Percentiles rank a stretch among this genome's conserved stretches.
phyloP scores from a whole-genome alignment of 345 rosid genomes.

The Physaria fendleri region DNA sequence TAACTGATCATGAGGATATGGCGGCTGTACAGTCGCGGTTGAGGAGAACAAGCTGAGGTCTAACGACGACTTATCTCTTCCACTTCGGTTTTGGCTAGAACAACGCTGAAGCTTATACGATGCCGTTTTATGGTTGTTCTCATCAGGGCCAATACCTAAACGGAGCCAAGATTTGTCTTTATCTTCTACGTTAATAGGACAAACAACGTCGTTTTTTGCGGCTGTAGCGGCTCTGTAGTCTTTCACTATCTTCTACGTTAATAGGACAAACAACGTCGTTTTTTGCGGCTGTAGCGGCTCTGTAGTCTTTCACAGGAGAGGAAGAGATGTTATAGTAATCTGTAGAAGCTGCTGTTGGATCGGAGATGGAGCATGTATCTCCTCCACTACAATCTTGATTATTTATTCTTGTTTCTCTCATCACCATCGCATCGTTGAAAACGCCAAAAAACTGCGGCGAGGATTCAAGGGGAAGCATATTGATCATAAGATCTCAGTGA shows the following conservation, averaged over 20 bases:
- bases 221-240: slow-evolving; percentile 16
- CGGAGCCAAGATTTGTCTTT: slow-evolving; percentile 70
- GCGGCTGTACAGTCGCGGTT: slow-evolving; percentile 10
- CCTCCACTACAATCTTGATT: slow-evolving; percentile 34
- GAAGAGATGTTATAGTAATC: slow-evolving; percentile 24
- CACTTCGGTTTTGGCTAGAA: slow-evolving; percentile 30
- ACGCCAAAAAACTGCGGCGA: slow-evolving; percentile 27
- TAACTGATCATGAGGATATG: slow-evolving; percentile 23
- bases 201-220: slow-evolving; percentile 10
- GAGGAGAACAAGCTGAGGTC: slow-evolving; percentile 69
- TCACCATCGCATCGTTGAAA: slow-evolving; percentile 16
- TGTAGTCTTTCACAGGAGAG: slow-evolving; percentile 34
- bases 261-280: slow-evolving; percentile 8
- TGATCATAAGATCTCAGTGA: slow-evolving; percentile 46
- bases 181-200: slow-evolving; percentile 16
- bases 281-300: slow-evolving; percentile 9
- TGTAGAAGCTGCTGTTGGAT: slow-evolving; percentile 28
- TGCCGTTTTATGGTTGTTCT: slow-evolving; percentile 6
- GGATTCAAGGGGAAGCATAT: slow-evolving; percentile 57
- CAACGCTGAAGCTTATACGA: slow-evolving; percentile 26
- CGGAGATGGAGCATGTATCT: slow-evolving; percentile 44
- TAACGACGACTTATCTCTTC: slow-evolving; percentile 38
- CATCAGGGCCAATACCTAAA: slow-evolving; percentile 61
- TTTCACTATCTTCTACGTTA: slow-evolving; percentile 29
- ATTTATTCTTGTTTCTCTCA: slow-evolving; percentile 25